A percentile compares a stretch with the other conserved stretches of the same genome.
phyloP scores from a whole-genome alignment of 2,329 filamentous ascomycete species.

The Pseudogymnoascus sp. region DNA sequence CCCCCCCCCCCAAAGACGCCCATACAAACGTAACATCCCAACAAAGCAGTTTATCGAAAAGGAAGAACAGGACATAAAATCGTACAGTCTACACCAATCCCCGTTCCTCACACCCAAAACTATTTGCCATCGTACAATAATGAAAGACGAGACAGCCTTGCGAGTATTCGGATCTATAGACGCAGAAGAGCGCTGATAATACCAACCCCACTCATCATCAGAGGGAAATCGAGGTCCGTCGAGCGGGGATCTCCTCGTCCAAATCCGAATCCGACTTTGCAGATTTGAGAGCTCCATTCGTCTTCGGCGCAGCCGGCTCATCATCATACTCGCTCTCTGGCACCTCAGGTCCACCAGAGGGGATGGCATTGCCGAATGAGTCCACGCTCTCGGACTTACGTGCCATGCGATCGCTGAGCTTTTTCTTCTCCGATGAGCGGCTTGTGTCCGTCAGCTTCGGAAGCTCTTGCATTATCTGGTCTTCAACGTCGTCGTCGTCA shows the following conservation, averaged over 20 bases:
- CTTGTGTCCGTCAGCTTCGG: constrained; percentile 9
- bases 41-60: not conserved
- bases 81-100: not conserved
- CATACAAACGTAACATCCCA: not conserved
- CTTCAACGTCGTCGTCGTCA: not conserved
- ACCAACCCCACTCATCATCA: not conserved
- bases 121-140: not conserved
- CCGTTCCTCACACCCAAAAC: not conserved
- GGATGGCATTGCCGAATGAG: not conserved
- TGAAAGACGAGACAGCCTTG: not conserved
- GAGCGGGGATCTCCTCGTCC: not conserved
- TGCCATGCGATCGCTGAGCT: constrained; percentile 17
- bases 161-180: not conserved
- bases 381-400: constrained; percentile 13
- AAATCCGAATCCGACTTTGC: not conserved
- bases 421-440: constrained; percentile 11
- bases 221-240: not conserved
- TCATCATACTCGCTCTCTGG: not conserved
- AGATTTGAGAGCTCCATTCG: not conserved
- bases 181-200: not conserved
- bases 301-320: not conserved
- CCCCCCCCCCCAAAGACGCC: not conserved
- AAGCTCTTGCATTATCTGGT: not conserved
- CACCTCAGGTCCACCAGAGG: not conserved
- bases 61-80: not conserved